phyloP scores from a whole-genome alignment of 345 rosid genomes.

The Rhizophora apiculata region DNA sequence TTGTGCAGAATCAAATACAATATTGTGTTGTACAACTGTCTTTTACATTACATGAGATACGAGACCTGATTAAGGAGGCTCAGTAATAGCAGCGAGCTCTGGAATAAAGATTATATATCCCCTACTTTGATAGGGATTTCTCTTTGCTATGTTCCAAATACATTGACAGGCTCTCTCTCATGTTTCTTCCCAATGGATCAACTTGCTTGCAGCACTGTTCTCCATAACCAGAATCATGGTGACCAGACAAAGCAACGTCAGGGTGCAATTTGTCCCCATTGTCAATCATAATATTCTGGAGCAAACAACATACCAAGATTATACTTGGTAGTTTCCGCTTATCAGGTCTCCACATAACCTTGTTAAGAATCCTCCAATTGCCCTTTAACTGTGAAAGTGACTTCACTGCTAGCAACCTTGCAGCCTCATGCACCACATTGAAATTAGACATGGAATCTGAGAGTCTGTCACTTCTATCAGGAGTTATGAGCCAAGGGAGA shows the following conservation, averaged over 20 bases:
- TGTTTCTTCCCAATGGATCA: conserved; percentile 49
- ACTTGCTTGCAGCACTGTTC: conserved; percentile 62
- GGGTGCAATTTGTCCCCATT: conserved; percentile 66
- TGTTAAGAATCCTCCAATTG: conserved; percentile 90
- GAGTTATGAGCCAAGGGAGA: conserved; percentile 90
- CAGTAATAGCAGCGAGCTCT: background rate
- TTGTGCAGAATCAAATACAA: no score
- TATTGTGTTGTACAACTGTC: no score
- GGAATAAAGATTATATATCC: background rate
- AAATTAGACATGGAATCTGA: conserved; percentile 38
- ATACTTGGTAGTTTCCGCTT: conserved; percentile 84
- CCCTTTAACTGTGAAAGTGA: conserved; percentile 78
- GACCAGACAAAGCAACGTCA: conserved; percentile 59
- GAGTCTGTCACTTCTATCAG: conserved; percentile 40
- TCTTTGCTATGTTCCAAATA: conserved; percentile 37
- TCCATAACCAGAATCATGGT: conserved; percentile 69
- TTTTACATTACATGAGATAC: no score
- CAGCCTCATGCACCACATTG: conserved; percentile 52
- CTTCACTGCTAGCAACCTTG: conserved; percentile 64
- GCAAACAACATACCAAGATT: conserved; percentile 78
- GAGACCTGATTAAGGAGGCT: background rate
- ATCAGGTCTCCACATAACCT: conserved; percentile 97
- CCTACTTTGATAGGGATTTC: conserved; percentile 16
- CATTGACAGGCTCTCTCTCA: conserved; percentile 55
- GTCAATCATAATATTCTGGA: conserved; percentile 81